A percentile compares a stretch with the other conserved stretches of the same genome.
These are phyloP conservation scores for Metarhizium album DNA, from an alignment of 2,329 filamentous ascomycete genomes.

Conservation along the genomic window DNA sequence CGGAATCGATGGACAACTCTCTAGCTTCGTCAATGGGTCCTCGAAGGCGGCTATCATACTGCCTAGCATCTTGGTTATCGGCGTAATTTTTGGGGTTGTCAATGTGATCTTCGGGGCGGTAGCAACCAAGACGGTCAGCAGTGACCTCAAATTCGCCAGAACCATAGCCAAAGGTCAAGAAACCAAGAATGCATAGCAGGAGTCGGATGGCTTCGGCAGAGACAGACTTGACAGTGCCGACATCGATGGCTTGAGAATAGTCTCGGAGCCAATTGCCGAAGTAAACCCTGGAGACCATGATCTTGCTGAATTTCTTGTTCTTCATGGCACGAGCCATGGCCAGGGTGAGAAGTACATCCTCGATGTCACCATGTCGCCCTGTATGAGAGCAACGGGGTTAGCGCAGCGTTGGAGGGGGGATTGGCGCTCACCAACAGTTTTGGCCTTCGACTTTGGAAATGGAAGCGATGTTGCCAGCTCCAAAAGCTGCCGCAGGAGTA, in stretches of 20 bases:
- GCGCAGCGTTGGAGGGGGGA: not conserved
- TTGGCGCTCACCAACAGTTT: slow-evolving; percentile 49
- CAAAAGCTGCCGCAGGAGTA: slow-evolving; percentile 64
- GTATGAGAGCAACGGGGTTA: slow-evolving; percentile 2
- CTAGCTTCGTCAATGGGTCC: slow-evolving; percentile 68
- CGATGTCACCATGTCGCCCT: slow-evolving; percentile 85
- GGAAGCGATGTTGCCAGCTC: slow-evolving; percentile 79
- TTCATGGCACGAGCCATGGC: slow-evolving; percentile 42
- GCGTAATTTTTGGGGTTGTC: slow-evolving; percentile 83
- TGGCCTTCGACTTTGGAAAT: slow-evolving; percentile 72
- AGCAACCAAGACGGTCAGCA: slow-evolving; percentile 70
- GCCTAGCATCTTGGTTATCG: slow-evolving; percentile 73
- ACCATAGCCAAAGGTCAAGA: slow-evolving; percentile 79
- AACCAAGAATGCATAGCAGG: slow-evolving; percentile 77
- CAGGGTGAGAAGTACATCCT: slow-evolving; percentile 74
- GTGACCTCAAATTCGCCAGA: slow-evolving; percentile 80
- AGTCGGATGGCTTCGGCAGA: slow-evolving; percentile 86
- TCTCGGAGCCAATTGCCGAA: slow-evolving; percentile 94
- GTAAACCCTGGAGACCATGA: slow-evolving; percentile 81
- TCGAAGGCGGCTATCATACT: slow-evolving; percentile 72
- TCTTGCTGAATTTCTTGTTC: slow-evolving; percentile 76
- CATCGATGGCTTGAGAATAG: slow-evolving; percentile 89
- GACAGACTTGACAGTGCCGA: slow-evolving; percentile 83
- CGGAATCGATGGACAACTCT: slow-evolving; percentile 68
- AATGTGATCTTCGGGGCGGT: slow-evolving; percentile 65